Evolutionary conservation across 257 asterid species (phyloP).

Genomic region (Anisodus acutangulus): DNA sequence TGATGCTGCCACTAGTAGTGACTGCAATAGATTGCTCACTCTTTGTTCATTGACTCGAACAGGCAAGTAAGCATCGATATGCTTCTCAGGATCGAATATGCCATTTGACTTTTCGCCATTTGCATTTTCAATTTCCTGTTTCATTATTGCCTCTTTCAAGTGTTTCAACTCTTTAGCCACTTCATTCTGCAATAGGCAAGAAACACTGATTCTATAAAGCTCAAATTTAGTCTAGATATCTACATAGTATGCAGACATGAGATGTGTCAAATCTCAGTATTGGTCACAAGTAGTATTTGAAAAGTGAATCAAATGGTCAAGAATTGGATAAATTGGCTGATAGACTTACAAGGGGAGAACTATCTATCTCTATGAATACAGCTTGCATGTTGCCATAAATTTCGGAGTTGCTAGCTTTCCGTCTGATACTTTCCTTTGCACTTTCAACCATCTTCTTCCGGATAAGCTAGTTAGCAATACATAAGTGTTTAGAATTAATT

Average conservation of each 20-base stretch:
- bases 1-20: constrained; percentile 54
- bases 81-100: constrained; percentile 50
- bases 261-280: background rate
- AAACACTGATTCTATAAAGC: background rate
- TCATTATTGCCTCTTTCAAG: constrained; percentile 60
- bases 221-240: background rate
- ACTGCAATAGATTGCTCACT: constrained; percentile 65
- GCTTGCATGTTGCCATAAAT: constrained; percentile 67
- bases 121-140: constrained; percentile 33
- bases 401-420: constrained; percentile 51
- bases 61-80: constrained; percentile 56
- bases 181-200: constrained; percentile 35
- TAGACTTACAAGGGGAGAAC: constrained; percentile 49
- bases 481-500: background rate
- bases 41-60: constrained; percentile 75
- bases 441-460: constrained; percentile 56
- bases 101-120: constrained; percentile 30
- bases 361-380: constrained; percentile 57
- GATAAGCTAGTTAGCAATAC: constrained; percentile 40
- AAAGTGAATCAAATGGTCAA: background rate
- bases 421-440: constrained; percentile 57
- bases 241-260: no score
- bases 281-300: background rate
- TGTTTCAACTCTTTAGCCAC: constrained; percentile 53
- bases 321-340: background rate